A percentile compares a stretch with the other conserved stretches of the same genome.
These are phyloP conservation scores for Allium fistulosum DNA, from an alignment of 106 monocot genomes.

Conservation along the genomic window DNA sequence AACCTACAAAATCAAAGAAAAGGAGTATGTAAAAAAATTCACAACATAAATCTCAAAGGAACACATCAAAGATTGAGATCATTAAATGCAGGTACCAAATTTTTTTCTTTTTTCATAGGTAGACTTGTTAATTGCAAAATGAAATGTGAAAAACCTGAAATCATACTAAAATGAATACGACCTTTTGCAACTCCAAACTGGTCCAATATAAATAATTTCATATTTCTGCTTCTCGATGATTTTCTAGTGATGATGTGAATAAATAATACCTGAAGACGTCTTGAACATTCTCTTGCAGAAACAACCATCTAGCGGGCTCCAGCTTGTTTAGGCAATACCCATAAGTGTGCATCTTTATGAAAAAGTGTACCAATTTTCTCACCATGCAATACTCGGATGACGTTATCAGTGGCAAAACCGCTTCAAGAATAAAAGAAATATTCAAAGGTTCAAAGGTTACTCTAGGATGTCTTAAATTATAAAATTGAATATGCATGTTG, in stretches of 20 bases:
- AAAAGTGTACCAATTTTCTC: constrained; percentile 88
- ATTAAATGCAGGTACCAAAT: too few relatives aligned
- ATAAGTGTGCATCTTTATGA: constrained; percentile 67
- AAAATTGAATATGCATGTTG: too few relatives aligned
- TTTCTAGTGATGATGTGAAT: not conserved
- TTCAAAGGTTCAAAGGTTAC: not conserved
- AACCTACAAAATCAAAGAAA: too few relatives aligned
- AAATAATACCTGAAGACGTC: constrained; percentile 66
- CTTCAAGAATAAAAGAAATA: constrained; percentile 26
- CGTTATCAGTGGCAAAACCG: constrained; percentile 71
- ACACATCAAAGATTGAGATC: too few relatives aligned
- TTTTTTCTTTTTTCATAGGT: too few relatives aligned
- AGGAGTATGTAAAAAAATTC: too few relatives aligned
- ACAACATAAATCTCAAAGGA: too few relatives aligned
- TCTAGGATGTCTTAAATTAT: too few relatives aligned
- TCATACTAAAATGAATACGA: too few relatives aligned
- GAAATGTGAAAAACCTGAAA: too few relatives aligned
- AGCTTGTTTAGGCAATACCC: constrained; percentile 44
- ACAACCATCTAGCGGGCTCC: constrained; percentile 81
- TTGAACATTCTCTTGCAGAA: constrained; percentile 92
- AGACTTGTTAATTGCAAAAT: too few relatives aligned
- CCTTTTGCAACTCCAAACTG: constrained; percentile 8
- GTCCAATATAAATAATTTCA: constrained; percentile 11
- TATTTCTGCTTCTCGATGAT: not conserved
- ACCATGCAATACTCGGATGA: constrained; percentile 76